These are phyloP conservation scores for Phlyctochytrium arcticum DNA, from an alignment of 192 early-diverging fungal species.

Conservation along the genomic window DNA sequence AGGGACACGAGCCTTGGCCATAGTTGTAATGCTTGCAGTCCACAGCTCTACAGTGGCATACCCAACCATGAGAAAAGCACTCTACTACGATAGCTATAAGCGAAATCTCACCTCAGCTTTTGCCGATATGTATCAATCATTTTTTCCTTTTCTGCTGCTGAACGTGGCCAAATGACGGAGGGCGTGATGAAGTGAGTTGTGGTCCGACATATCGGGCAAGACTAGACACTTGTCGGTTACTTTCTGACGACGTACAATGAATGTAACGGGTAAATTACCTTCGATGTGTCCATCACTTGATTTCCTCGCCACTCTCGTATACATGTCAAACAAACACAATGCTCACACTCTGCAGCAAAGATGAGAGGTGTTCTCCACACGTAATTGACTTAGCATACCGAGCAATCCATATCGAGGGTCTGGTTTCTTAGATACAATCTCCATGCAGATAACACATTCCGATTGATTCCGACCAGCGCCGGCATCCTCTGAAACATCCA, in stretches of 20 bases:
- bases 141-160: conserved; percentile 27
- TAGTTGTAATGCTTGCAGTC: conserved; percentile 48
- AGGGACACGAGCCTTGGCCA: conserved; percentile 49
- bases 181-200: conserved; percentile 46
- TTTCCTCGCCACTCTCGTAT: conserved; percentile 46
- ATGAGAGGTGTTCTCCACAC: neutral
- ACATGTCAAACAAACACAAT: conserved; percentile 50
- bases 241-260: neutral
- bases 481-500: conserved; percentile 25
- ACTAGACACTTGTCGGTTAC: conserved; percentile 6
- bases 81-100: no score
- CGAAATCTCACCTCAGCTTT: conserved; percentile 33
- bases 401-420: conserved; percentile 51
- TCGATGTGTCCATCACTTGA: conserved; percentile 41
- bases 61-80: no score
- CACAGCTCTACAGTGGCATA: conserved; percentile 34
- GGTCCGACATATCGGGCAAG: conserved; percentile 51
- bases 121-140: conserved; percentile 44
- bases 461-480: no score
- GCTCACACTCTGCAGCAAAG: conserved; percentile 37
- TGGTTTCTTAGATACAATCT: conserved; percentile 33
- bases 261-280: conserved; percentile 20
- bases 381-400: conserved; percentile 24
- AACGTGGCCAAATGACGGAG: conserved; percentile 36
- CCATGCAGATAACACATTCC: conserved; percentile 54